Conservation (phyloP, 805 yeast species). For the Saccharomycopsis fibuligera region DNA sequence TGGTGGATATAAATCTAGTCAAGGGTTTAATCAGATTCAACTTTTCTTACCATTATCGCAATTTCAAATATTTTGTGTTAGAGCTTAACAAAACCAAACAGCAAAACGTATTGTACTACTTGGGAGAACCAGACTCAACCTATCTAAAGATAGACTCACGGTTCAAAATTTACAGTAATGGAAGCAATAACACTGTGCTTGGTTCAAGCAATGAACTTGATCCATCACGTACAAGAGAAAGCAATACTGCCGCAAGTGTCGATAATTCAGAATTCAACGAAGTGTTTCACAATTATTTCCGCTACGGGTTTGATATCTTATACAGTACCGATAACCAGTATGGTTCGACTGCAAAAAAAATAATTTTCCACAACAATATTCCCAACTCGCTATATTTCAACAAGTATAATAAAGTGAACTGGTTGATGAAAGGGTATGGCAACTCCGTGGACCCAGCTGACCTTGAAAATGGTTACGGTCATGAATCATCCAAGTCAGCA, state of each 20-base stretch:
- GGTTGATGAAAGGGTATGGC: conserved; percentile 19
- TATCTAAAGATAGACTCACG: conserved; percentile 15
- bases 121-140: conserved; percentile 20
- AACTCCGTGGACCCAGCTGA: not conserved
- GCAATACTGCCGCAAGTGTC: not conserved
- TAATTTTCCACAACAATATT: conserved; percentile 17
- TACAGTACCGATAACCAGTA: conserved; percentile 7
- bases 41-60: conserved; percentile 3
- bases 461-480: not conserved
- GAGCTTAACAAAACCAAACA: conserved; percentile 11
- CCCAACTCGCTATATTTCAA: conserved; percentile 16
- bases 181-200: not conserved
- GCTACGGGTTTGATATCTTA: conserved; percentile 18
- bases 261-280: conserved; percentile 3
- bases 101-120: conserved; percentile 11
- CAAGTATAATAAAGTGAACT: conserved; percentile 16
- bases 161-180: conserved; percentile 10
- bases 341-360: conserved; percentile 16
- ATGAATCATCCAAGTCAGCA: not conserved
- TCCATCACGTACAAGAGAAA: not conserved
- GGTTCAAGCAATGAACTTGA: not conserved
- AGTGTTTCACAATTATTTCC: conserved; percentile 20
- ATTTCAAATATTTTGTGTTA: conserved; percentile 2
- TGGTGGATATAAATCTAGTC: conserved; percentile 4
- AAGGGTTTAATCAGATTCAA: conserved; percentile 6